Evolutionary conservation across 768 basidiomycete genomes (phyloP).

Genomic region (Solioccasus polychromus): DNA sequence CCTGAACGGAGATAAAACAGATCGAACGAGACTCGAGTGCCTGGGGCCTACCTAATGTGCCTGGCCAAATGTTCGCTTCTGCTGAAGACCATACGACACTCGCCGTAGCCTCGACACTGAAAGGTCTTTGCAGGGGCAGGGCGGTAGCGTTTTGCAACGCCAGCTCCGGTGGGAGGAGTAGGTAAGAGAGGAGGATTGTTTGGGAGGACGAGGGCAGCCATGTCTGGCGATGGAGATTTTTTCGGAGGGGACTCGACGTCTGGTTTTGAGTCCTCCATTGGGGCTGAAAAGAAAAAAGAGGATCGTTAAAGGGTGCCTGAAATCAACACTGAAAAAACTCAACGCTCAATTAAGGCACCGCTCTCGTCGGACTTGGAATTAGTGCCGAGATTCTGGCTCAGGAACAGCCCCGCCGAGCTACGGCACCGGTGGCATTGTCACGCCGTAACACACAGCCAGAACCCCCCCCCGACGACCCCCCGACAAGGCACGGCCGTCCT

Average conservation of each 20-base stretch:
- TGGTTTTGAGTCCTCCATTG: too few relatives aligned
- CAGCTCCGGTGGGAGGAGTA: slow-evolving; percentile 11
- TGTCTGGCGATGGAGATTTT: slow-evolving; percentile 17
- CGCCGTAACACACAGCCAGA: slow-evolving; percentile 18
- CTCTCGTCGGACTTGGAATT: slow-evolving; percentile 31
- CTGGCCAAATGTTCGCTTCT: slow-evolving; percentile 94
- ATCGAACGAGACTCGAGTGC: slow-evolving; percentile 23
- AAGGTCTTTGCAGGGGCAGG: slow-evolving; percentile 91
- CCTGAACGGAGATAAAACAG: slow-evolving; percentile 42
- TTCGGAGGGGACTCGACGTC: neutral
- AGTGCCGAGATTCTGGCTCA: slow-evolving; percentile 24
- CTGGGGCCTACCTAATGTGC: slow-evolving; percentile 78
- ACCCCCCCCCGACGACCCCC: slow-evolving; percentile 27
- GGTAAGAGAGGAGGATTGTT: slow-evolving; percentile 23
- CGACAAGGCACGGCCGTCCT: too few relatives aligned
- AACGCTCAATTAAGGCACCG: slow-evolving; percentile 37
- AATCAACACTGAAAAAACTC: slow-evolving; percentile 31
- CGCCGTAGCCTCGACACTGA: slow-evolving; percentile 91
- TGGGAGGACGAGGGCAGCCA: slow-evolving; percentile 34
- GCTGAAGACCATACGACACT: slow-evolving; percentile 95
- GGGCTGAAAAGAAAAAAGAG: slow-evolving; percentile 3
- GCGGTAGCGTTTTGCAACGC: slow-evolving; percentile 63
- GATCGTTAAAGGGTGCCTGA: slow-evolving; percentile 32
- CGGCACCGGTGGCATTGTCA: slow-evolving; percentile 32
- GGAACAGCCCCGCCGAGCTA: slow-evolving; percentile 35